Evolutionary conservation across 306 rosid species (phyloP).

Genomic region (Medicago lupulina): DNA sequence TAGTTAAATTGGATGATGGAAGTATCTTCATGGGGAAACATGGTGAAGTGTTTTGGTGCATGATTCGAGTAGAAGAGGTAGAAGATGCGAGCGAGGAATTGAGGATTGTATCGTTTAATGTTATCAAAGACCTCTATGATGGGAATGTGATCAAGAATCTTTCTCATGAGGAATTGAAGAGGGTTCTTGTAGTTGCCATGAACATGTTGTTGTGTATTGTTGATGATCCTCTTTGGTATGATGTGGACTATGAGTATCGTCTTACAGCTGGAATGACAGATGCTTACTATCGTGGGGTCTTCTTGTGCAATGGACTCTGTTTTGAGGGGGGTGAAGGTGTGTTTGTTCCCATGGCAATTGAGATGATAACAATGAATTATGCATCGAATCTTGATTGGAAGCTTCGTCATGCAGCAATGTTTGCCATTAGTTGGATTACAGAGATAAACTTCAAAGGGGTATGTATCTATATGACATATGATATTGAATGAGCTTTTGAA

Average conservation of each 20-base stretch:
- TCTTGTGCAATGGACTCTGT: constrained; percentile 13
- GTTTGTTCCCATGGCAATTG: constrained; percentile 1
- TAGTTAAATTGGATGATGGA: not conserved
- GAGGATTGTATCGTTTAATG: not conserved
- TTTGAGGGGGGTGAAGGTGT: not conserved
- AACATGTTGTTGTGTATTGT: constrained; percentile 9
- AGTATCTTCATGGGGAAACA: not conserved
- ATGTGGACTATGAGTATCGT: not conserved
- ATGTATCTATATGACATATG: not conserved
- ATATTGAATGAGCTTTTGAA: not conserved
- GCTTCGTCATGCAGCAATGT: constrained; percentile 33
- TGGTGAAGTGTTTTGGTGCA: not conserved
- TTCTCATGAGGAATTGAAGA: not conserved
- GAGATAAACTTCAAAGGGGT: constrained; percentile 15
- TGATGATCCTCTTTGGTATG: constrained; percentile 34
- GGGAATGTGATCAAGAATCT: not conserved
- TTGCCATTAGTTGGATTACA: not conserved
- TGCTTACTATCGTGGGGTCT: not conserved
- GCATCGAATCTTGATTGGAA: constrained; percentile 16
- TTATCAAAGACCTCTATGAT: constrained; percentile 23
- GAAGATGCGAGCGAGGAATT: not conserved
- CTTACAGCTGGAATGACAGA: not conserved
- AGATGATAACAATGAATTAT: not conserved
- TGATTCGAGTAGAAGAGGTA: constrained; percentile 24
- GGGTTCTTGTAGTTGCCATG: not conserved